These are phyloP conservation scores for Panicum miliaceum DNA, from an alignment of 176 grass and related monocot genomes.

Conservation along the genomic window DNA sequence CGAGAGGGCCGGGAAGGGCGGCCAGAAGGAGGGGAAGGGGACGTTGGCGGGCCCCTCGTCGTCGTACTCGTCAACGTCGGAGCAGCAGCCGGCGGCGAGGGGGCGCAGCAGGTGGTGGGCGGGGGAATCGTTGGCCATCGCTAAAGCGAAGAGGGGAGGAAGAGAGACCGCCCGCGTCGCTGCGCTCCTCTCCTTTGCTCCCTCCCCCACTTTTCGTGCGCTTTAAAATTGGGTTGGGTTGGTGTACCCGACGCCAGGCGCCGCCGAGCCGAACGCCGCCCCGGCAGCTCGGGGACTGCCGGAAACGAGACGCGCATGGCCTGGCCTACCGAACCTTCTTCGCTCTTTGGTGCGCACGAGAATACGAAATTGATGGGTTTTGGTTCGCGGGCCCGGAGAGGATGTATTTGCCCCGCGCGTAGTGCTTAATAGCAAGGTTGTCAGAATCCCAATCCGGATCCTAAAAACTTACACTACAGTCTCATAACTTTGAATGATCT, in stretches of 20 bases:
- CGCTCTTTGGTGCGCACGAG: too few relatives aligned
- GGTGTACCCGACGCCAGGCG: slow-evolving; percentile 46
- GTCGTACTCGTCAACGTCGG: slow-evolving; percentile 24
- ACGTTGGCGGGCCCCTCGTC: slow-evolving; percentile 8
- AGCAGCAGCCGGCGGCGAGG: slow-evolving; percentile 40
- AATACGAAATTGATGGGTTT: too few relatives aligned
- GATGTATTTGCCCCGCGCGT: too few relatives aligned
- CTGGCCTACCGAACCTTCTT: too few relatives aligned
- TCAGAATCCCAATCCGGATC: too few relatives aligned
- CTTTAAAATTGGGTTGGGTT: slow-evolving; percentile 46
- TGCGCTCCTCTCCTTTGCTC: background rate
- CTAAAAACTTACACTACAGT: too few relatives aligned
- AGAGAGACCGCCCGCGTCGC: slow-evolving; percentile 13
- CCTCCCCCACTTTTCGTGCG: slow-evolving; percentile 23
- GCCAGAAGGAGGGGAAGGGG: slow-evolving; percentile 49
- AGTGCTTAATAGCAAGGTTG: too few relatives aligned
- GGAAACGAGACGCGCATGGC: too few relatives aligned
- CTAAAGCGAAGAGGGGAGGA: slow-evolving; percentile 20
- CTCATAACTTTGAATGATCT: too few relatives aligned
- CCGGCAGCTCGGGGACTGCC: too few relatives aligned
- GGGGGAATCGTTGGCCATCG: slow-evolving; percentile 57
- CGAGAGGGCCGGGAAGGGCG: slow-evolving; percentile 51
- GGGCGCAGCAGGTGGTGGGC: slow-evolving; percentile 42
- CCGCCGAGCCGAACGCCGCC: background rate
- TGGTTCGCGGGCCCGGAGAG: too few relatives aligned